A percentile compares a stretch with the other conserved stretches of the same genome.
phyloP scores from a whole-genome alignment of 306 rosid species.

The Quercus mongolica region DNA sequence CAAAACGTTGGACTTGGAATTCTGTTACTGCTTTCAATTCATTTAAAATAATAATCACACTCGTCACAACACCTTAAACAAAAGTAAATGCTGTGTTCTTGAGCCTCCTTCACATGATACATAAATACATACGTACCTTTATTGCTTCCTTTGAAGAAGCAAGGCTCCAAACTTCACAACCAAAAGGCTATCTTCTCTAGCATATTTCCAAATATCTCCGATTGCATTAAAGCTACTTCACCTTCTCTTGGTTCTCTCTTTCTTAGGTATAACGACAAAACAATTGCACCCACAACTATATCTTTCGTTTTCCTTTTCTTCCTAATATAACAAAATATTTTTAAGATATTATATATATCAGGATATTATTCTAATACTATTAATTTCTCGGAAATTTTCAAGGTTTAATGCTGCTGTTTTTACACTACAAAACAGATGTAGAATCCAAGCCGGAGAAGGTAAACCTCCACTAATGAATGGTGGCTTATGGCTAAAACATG shows the following conservation, averaged over 20 bases:
- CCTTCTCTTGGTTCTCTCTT: constrained; percentile 7
- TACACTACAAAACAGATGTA: constrained; percentile 46
- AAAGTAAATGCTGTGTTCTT: too few relatives aligned
- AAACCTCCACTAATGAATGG: constrained; percentile 40
- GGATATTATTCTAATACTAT: too few relatives aligned
- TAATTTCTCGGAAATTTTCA: constrained; percentile 4
- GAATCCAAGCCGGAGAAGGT: constrained; percentile 41
- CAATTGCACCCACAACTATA: not conserved
- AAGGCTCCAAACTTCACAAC: not conserved
- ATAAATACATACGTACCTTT: too few relatives aligned
- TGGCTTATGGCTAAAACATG: constrained; percentile 39
- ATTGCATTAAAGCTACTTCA: not conserved
- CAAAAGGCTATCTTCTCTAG: not conserved
- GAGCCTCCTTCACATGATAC: too few relatives aligned
- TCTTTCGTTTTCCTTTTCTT: not conserved
- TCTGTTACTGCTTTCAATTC: too few relatives aligned
- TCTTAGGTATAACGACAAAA: not conserved
- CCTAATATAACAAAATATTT: too few relatives aligned
- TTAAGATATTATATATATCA: too few relatives aligned
- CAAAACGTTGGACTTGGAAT: too few relatives aligned
- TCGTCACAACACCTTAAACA: too few relatives aligned
- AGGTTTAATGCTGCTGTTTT: constrained; percentile 49
- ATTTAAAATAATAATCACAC: too few relatives aligned
- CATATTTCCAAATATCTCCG: not conserved
- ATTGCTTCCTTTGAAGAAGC: too few relatives aligned